phyloP scores from a whole-genome alignment of 106 monocot genomes.

The Gastrodia elata region DNA sequence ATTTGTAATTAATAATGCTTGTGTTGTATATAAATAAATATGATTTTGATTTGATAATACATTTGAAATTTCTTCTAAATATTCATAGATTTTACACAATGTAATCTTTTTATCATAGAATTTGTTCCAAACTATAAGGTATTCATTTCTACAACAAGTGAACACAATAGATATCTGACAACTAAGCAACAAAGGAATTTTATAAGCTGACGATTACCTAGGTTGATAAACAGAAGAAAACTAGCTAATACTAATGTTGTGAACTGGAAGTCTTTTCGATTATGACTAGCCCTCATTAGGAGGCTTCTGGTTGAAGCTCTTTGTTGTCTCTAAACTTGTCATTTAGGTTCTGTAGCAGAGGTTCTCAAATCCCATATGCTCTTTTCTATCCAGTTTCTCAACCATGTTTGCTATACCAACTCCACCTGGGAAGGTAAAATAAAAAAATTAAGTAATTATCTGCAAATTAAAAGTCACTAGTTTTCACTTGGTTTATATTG shows the following conservation, averaged over 20 bases:
- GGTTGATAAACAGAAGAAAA: background rate
- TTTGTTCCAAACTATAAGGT: background rate
- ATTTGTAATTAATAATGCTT: too few relatives aligned
- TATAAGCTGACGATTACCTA: background rate
- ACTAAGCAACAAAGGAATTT: background rate
- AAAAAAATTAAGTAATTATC: background rate
- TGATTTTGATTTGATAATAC: too few relatives aligned
- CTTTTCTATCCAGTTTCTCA: conserved; percentile 42
- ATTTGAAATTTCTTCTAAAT: too few relatives aligned
- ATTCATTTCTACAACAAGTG: background rate
- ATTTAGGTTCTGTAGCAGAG: conserved; percentile 28
- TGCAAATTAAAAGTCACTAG: background rate
- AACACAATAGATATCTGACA: background rate
- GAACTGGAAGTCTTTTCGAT: background rate
- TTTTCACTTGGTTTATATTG: background rate
- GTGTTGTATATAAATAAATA: too few relatives aligned
- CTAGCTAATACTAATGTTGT: background rate
- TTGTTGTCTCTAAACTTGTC: background rate
- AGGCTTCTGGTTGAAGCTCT: background rate
- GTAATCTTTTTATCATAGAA: too few relatives aligned
- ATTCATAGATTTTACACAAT: too few relatives aligned
- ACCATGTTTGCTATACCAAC: conserved; percentile 55
- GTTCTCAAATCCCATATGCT: conserved; percentile 61
- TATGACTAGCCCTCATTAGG: background rate
- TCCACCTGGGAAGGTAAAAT: conserved; percentile 26